Base-by-base conservation (phyloP, 139 green algal species). In the Bryopsis sp. region DNA sequence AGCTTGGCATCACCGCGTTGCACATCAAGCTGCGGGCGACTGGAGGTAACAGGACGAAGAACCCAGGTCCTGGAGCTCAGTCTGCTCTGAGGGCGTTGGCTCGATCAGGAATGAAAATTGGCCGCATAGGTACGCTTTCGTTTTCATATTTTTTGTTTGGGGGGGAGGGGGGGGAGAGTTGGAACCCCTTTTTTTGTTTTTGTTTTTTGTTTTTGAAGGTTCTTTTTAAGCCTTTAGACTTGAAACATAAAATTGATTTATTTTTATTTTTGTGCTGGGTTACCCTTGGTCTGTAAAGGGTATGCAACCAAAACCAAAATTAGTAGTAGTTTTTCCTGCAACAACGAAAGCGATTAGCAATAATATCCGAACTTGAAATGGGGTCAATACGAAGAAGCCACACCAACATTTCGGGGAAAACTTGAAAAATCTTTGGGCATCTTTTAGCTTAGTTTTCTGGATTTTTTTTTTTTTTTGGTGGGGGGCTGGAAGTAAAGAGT, bases 11-110 rank as follows among this genome's bases (percentile, higher is more conserved):
- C 73, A 96, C 83, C 39, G 94, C 94, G 2, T 86, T 99, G 65
- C 94, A 99, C 86, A 97, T 99, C 83, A 99, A 98, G 88, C 84
- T 99, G 73, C 86, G 95, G 31, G 95, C 95, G 28, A 99, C 93
- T 50, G 95, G 95, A 46, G 95, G 95, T 70, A 99, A 98, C 89
- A 92, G 93, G 78, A 99, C 95, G 72, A 99, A 99, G 91, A 98
- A 91, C 39, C 94, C 95, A 33, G 95, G 94, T 60, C 95, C 94
- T 29, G 95, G 90, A 48, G 95, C 93, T 54, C 95, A 99, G 87
- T 95, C 86, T 35, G 95, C 95, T 0, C 89, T 99, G 67, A 87
- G 95, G 37, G 95, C 95, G 28, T 84, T 99, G 59, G 95, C 95
- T n/a, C 94, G 95, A 71, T 86, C 93, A 2, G 95, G 95, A 69